Evolutionary conservation across 139 green algal genomes (phyloP).

Genomic region (Astrephomene gubernaculifera): DNA sequence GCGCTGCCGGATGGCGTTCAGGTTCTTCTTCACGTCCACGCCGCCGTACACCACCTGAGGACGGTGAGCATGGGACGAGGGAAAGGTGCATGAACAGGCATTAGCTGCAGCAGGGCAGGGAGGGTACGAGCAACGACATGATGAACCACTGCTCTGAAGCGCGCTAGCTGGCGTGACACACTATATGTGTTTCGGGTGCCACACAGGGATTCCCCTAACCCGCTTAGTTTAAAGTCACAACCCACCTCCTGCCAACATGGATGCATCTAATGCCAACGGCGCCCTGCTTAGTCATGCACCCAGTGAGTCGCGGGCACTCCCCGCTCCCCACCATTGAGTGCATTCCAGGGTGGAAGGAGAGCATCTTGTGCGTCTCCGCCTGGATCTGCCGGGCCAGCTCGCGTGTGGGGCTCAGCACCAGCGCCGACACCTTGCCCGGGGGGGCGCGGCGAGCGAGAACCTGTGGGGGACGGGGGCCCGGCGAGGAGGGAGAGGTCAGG

Average conservation of each 20-base stretch:
- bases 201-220: too few species aligned
- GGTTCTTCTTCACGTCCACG: slow-evolving; percentile 85
- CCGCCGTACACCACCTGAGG: slow-evolving; percentile 80
- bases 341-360: slow-evolving; percentile 59
- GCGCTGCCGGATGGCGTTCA: slow-evolving; percentile 29
- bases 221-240: too few species aligned
- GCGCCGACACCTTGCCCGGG: slow-evolving; percentile 45
- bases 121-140: too few species aligned
- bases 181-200: too few species aligned
- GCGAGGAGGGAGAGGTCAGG: neutral
- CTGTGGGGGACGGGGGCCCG: slow-evolving; percentile 12
- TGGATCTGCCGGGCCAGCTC: slow-evolving; percentile 85
- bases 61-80: too few species aligned
- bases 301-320: too few species aligned
- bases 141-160: too few species aligned
- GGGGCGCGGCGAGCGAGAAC: slow-evolving; percentile 38
- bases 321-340: slow-evolving; percentile 17
- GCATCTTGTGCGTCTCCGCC: slow-evolving; percentile 71
- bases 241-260: too few species aligned
- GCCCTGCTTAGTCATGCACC: neutral
- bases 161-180: too few species aligned
- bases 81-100: too few species aligned
- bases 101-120: too few species aligned
- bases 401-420: slow-evolving; percentile 80
- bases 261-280: neutral